Conservation (phyloP, 73 alveolate species). For the Effrenium voratum region DNA sequence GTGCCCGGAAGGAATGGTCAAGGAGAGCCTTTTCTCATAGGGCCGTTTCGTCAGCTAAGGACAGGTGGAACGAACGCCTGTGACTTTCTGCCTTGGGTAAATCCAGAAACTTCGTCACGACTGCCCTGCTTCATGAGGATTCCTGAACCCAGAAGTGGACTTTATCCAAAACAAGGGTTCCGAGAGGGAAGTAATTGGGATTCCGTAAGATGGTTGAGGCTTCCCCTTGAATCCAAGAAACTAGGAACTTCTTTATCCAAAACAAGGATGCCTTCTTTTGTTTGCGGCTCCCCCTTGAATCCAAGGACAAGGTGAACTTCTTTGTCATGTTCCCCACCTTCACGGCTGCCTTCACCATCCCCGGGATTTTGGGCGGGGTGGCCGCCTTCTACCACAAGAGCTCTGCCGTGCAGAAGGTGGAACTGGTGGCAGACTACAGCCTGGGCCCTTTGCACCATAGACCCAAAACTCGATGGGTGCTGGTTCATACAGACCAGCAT, state of each 20-base stretch:
- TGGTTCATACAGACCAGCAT: too few relatives aligned
- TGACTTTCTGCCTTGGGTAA: too few relatives aligned
- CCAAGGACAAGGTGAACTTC: not conserved
- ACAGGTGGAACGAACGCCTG: too few relatives aligned
- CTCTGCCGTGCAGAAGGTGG: not conserved
- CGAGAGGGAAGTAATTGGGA: not conserved
- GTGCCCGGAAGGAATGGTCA: too few relatives aligned
- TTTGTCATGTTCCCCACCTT: not conserved
- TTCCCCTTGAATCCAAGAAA: not conserved
- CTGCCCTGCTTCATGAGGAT: too few relatives aligned
- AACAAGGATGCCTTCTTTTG: not conserved
- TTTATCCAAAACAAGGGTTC: too few relatives aligned
- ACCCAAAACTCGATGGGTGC: not conserved
- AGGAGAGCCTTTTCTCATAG: too few relatives aligned
- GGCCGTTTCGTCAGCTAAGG: too few relatives aligned
- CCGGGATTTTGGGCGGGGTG: not conserved
- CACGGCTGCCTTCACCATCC: not conserved
- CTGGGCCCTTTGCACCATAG: not conserved
- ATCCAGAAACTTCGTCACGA: too few relatives aligned
- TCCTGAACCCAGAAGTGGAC: too few relatives aligned
- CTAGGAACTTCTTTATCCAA: too few relatives aligned
- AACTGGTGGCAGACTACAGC: not conserved
- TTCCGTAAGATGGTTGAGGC: not conserved
- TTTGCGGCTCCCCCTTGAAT: not conserved
- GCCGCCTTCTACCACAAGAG: conserved; percentile 18